phyloP scores from a whole-genome alignment of 805 yeast species.

The Babjeviella inositovora region DNA sequence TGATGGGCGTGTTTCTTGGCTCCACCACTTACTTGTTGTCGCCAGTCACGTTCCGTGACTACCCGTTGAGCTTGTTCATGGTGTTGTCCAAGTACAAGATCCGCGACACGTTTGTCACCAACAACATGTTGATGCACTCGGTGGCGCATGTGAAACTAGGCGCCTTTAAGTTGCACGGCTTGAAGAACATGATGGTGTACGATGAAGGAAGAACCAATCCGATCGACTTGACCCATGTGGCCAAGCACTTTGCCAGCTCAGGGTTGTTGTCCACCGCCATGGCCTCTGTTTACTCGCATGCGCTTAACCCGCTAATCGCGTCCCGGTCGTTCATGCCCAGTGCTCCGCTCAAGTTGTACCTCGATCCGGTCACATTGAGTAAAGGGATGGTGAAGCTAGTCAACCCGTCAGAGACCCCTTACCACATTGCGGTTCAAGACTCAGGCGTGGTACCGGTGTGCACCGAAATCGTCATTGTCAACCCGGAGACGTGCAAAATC shows the following conservation, averaged over 20 bases:
- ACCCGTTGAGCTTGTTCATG: conserved; percentile 57
- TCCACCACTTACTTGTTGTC: conserved; percentile 71
- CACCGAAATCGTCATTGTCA: conserved; percentile 86
- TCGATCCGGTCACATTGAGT: conserved; percentile 80
- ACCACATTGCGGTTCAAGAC: conserved; percentile 71
- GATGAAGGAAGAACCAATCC: conserved; percentile 62
- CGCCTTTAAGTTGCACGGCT: conserved; percentile 39
- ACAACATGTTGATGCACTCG: conserved; percentile 70
- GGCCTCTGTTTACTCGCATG: conserved; percentile 65
- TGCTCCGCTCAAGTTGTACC: conserved; percentile 74
- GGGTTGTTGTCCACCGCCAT: conserved; percentile 54
- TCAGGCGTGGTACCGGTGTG: conserved; percentile 94
- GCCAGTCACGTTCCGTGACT: conserved; percentile 59
- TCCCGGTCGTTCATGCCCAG: conserved; percentile 78
- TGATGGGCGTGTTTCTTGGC: conserved; percentile 78
- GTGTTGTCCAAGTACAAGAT: conserved; percentile 64
- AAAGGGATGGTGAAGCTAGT: conserved; percentile 76
- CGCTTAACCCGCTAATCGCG: conserved; percentile 68
- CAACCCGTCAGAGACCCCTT: conserved; percentile 52
- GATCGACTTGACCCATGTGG: conserved; percentile 36
- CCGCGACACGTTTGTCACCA: conserved; percentile 74
- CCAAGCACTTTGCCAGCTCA: conserved; percentile 46
- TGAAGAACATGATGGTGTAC: conserved; percentile 76
- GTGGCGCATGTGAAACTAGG: conserved; percentile 41
- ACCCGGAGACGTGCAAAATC: conserved; percentile 72